Conservation (phyloP, 2,329 filamentous ascomycete species). For the Stemphylium vesicarium region DNA sequence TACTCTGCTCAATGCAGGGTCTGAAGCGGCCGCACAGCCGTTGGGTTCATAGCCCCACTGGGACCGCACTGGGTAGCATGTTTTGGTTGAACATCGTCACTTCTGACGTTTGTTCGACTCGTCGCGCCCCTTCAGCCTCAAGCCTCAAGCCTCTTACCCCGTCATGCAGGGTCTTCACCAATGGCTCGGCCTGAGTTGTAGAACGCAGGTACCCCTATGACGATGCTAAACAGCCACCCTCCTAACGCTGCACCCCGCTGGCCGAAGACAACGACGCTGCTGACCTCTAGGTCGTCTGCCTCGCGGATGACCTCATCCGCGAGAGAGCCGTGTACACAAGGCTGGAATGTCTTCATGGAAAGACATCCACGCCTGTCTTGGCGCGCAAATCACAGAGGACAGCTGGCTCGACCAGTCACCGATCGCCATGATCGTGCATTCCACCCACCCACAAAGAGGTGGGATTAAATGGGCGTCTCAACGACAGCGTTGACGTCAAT, state of each 20-base stretch:
- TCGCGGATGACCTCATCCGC: background rate
- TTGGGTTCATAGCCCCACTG: slow-evolving; percentile 19
- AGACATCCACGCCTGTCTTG: background rate
- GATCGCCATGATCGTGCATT: background rate
- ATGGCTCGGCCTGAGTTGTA: slow-evolving; percentile 3
- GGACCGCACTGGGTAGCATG: slow-evolving; percentile 8
- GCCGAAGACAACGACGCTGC: background rate
- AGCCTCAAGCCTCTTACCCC: slow-evolving; percentile 22
- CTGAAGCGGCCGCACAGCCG: slow-evolving; percentile 15
- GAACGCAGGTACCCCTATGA: slow-evolving; percentile 25
- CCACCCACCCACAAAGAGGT: background rate
- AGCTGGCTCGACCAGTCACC: background rate
- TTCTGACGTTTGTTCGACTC: slow-evolving; percentile 24
- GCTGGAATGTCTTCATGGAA: too few species aligned
- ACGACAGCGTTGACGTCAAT: background rate
- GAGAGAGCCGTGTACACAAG: background rate
- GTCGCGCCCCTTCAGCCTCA: slow-evolving; percentile 9
- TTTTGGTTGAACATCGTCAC: slow-evolving; percentile 26
- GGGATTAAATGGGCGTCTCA: background rate
- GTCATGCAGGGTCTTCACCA: slow-evolving; percentile 5
- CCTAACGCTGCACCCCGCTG: background rate
- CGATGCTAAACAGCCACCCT: slow-evolving; percentile 9
- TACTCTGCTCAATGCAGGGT: slow-evolving; percentile 24
- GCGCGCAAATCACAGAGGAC: background rate
- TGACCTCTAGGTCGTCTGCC: background rate